These are phyloP conservation scores for Talaromyces sp. DNA, from an alignment of 2,329 filamentous ascomycete species.

Conservation along the genomic window DNA sequence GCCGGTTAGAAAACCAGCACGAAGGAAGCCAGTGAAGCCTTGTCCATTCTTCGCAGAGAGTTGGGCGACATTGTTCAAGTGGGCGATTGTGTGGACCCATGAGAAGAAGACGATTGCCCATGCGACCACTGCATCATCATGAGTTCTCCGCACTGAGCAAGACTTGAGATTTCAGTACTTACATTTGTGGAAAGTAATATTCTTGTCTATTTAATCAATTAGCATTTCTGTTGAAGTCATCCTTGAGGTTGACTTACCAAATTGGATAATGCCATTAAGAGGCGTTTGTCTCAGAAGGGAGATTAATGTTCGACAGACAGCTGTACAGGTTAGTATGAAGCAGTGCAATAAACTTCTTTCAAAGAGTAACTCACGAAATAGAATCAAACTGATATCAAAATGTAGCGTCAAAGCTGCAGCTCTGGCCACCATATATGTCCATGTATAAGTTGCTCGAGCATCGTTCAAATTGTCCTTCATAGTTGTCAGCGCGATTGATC, in stretches of 20 bases:
- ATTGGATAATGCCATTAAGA: slow-evolving; percentile 80
- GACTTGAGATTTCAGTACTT: slow-evolving; percentile 1
- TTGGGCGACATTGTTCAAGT: slow-evolving; percentile 83
- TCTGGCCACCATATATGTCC: slow-evolving; percentile 73
- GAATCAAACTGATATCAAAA: slow-evolving; percentile 73
- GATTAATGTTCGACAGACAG: slow-evolving; percentile 79
- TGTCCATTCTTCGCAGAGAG: slow-evolving; percentile 71
- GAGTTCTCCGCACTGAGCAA: not conserved
- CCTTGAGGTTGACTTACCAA: slow-evolving; percentile 38
- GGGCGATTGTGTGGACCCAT: slow-evolving; percentile 79
- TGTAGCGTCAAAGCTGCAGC: slow-evolving; percentile 73
- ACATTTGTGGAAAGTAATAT: slow-evolving; percentile 81
- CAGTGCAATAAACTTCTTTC: not conserved
- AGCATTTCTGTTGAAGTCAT: not conserved
- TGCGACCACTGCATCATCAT: slow-evolving; percentile 52
- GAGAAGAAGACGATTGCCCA: slow-evolving; percentile 89
- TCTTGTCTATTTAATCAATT: slow-evolving; percentile 61
- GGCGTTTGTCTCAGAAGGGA: slow-evolving; percentile 76
- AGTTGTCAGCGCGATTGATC: not conserved
- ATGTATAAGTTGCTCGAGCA: slow-evolving; percentile 66
- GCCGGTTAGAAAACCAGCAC: slow-evolving; percentile 73
- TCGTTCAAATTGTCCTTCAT: slow-evolving; percentile 61
- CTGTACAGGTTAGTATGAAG: slow-evolving; percentile 22
- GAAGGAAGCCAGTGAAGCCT: slow-evolving; percentile 72
- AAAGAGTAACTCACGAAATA: slow-evolving; percentile 52